Evolutionary conservation across 2,329 filamentous ascomycete species (phyloP).

Genomic region (Berkeleyomyces basicola): DNA sequence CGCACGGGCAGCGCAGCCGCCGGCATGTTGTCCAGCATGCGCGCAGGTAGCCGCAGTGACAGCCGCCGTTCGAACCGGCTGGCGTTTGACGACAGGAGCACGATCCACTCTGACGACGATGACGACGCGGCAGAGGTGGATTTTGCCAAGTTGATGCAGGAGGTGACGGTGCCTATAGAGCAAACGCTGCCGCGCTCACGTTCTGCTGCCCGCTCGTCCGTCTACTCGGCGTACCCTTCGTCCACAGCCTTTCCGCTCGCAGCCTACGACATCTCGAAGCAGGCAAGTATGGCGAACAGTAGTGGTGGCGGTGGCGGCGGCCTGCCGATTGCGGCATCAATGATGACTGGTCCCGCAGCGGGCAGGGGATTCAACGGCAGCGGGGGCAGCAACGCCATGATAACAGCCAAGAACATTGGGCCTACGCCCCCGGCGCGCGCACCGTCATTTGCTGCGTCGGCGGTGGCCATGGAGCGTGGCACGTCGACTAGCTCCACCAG

Average conservation of each 20-base stretch:
- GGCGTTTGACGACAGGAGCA: neutral
- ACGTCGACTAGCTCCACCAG: neutral
- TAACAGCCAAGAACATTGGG: neutral
- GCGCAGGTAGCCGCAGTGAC: neutral
- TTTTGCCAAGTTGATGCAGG: slow-evolving; percentile 4
- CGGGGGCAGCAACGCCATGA: neutral
- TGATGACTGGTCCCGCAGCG: neutral
- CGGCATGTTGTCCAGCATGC: neutral
- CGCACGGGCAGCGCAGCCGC: neutral
- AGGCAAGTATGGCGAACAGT: neutral
- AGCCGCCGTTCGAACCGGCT: neutral
- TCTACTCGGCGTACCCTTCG: neutral
- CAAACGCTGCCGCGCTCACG: neutral
- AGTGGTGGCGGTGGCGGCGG: neutral
- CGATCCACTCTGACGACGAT: neutral
- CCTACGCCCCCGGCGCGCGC: neutral
- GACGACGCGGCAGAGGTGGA: slow-evolving; percentile 5
- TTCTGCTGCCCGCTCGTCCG: neutral
- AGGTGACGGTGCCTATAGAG: neutral
- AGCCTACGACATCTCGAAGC: neutral
- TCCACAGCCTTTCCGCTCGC: neutral
- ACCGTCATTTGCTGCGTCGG: slow-evolving; percentile 2
- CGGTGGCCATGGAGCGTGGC: slow-evolving; percentile 2
- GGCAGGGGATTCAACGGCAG: neutral
- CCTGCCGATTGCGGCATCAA: slow-evolving; percentile 2